Conservation (phyloP, 352 stramenopile genomes). For the Phytophthora niederhauseri region DNA sequence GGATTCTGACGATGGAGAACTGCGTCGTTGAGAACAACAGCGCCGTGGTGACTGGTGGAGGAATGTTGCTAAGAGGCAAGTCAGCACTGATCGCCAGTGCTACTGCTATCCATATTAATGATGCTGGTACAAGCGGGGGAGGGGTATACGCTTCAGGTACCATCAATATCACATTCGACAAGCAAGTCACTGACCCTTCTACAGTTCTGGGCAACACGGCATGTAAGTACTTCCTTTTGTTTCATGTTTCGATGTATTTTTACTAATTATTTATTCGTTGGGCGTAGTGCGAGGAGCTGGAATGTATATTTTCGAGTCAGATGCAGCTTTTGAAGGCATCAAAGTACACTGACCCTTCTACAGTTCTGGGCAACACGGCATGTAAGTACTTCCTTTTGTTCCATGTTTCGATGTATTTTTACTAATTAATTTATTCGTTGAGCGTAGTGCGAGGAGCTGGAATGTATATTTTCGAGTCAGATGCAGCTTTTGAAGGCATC, state of each 20-base stretch:
- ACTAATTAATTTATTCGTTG: neutral
- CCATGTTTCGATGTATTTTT: neutral
- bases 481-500: slow-evolving; percentile 18
- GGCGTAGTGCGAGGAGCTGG: slow-evolving; percentile 37
- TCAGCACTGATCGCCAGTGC: slow-evolving; percentile 2
- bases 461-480: slow-evolving; percentile 30
- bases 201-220: slow-evolving; percentile 23
- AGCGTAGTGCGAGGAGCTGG: slow-evolving; percentile 37
- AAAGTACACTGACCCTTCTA: neutral
- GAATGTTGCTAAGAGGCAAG: slow-evolving; percentile 17
- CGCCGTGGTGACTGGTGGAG: slow-evolving; percentile 20
- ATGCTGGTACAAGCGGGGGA: slow-evolving; percentile 17
- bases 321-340: slow-evolving; percentile 18
- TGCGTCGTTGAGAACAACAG: slow-evolving; percentile 21
- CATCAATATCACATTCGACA: slow-evolving; percentile 18
- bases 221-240: neutral
- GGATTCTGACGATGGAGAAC: slow-evolving; percentile 18
- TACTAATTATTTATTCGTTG: neutral
- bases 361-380: neutral
- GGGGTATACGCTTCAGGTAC: slow-evolving; percentile 25
- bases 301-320: slow-evolving; percentile 30
- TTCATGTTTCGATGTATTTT: neutral
- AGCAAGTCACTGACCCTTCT: slow-evolving; percentile 9
- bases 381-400: neutral
- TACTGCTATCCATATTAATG: slow-evolving; percentile 23